Evolutionary conservation across 352 stramenopile species (phyloP).

Genomic region (Pythium rhizo-oryzae): DNA sequence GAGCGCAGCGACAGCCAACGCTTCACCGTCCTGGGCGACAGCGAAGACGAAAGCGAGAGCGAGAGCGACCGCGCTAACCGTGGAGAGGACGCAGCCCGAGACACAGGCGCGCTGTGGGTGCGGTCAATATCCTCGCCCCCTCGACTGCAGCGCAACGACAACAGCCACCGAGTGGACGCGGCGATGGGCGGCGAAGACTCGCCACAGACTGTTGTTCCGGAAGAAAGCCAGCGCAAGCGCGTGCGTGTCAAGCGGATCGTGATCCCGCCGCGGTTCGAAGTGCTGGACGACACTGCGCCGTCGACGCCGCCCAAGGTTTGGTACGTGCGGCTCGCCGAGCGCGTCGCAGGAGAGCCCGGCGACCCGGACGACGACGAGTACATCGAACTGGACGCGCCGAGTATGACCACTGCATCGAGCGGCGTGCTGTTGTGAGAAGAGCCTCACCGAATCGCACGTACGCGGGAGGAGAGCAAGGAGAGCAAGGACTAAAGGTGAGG

Average conservation of each 20-base stretch:
- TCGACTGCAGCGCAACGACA: neutral
- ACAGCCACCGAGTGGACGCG: neutral
- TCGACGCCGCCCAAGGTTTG: constrained; percentile 10
- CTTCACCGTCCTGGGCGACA: neutral
- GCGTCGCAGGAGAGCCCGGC: neutral
- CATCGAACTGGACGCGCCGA: constrained; percentile 14
- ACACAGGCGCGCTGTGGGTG: neutral
- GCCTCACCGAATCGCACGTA: too few relatives aligned
- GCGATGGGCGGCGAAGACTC: neutral
- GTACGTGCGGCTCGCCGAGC: constrained; percentile 19
- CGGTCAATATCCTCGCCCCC: neutral
- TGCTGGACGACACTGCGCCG: constrained; percentile 6
- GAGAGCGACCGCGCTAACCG: too few relatives aligned
- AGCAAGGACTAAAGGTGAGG: too few relatives aligned
- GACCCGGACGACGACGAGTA: constrained; percentile 16
- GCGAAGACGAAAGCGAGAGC: neutral
- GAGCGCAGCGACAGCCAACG: neutral
- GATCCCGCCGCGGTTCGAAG: constrained; percentile 15
- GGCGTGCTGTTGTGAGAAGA: neutral
- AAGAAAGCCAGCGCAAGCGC: constrained; percentile 10
- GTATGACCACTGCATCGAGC: neutral
- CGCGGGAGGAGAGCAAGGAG: too few relatives aligned
- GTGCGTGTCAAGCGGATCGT: constrained; percentile 20
- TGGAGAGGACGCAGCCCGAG: neutral
- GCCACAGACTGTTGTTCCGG: neutral